phyloP scores from a whole-genome alignment of 331 rosid species.

The Ulmus americana region DNA sequence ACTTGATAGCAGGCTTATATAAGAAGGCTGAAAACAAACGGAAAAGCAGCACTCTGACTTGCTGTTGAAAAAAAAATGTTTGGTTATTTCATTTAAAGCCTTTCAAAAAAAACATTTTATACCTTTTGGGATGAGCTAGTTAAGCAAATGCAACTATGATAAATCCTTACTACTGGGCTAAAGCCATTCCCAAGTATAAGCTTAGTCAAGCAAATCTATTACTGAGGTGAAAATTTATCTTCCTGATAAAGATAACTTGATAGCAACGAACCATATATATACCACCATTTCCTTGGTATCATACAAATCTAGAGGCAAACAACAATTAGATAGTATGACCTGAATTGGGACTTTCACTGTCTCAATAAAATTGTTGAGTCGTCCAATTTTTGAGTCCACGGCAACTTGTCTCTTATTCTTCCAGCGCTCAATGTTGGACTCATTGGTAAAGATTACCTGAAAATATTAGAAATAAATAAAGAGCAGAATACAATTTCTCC shows the following conservation, averaged over 20 bases:
- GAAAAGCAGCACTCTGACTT: too few species aligned
- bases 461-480: slow-evolving; percentile 4
- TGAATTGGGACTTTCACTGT: slow-evolving; percentile 77
- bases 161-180: not conserved
- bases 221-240: not conserved
- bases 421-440: slow-evolving; percentile 93
- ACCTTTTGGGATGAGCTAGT: not conserved
- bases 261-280: too few species aligned
- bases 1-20: too few species aligned
- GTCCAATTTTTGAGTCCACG: slow-evolving; percentile 87
- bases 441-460: slow-evolving; percentile 90
- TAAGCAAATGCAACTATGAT: not conserved
- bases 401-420: slow-evolving; percentile 79
- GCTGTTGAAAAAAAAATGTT: too few species aligned
- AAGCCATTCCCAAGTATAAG: not conserved
- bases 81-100: too few species aligned
- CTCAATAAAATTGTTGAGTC: slow-evolving; percentile 62
- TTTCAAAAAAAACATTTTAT: too few species aligned
- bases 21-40: too few species aligned
- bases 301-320: not conserved
- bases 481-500: slow-evolving; percentile 5
- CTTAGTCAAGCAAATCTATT: not conserved
- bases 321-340: slow-evolving; percentile 38
- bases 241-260: not conserved
- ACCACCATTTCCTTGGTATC: not conserved